phyloP scores from a whole-genome alignment of 106 monocot genomes.

The Cymbidium sinense region DNA sequence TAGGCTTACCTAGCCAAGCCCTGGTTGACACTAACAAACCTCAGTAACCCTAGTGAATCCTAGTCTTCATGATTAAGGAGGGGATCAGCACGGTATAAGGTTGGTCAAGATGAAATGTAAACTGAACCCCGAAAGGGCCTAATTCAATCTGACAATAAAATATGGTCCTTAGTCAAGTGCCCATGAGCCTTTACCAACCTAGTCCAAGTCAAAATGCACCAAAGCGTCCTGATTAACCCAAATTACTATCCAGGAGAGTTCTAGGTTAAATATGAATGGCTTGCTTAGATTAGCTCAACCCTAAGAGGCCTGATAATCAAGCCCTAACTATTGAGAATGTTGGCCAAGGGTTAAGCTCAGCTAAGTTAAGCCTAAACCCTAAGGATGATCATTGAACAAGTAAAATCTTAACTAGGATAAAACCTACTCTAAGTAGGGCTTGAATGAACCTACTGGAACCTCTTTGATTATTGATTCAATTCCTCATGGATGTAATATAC shows the following conservation, averaged over 20 bases:
- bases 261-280: background rate
- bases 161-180: background rate
- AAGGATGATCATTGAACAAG: background rate
- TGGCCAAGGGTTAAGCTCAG: background rate
- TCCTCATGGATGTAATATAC: too few relatives aligned
- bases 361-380: background rate
- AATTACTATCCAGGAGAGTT: too few relatives aligned
- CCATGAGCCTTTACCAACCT: background rate
- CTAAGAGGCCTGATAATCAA: background rate
- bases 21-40: too few relatives aligned
- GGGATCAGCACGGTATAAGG: background rate
- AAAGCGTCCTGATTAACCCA: too few relatives aligned
- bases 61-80: background rate
- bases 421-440: background rate
- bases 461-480: too few relatives aligned
- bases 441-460: too few relatives aligned
- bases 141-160: background rate
- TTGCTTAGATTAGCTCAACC: background rate
- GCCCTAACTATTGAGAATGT: background rate
- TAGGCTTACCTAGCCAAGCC: too few relatives aligned
- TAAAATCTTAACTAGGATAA: background rate
- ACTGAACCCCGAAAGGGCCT: background rate
- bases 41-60: too few relatives aligned
- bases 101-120: background rate
- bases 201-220: background rate